Conservation (phyloP, 2,329 filamentous ascomycete species). For the Alternaria consortialis region DNA sequence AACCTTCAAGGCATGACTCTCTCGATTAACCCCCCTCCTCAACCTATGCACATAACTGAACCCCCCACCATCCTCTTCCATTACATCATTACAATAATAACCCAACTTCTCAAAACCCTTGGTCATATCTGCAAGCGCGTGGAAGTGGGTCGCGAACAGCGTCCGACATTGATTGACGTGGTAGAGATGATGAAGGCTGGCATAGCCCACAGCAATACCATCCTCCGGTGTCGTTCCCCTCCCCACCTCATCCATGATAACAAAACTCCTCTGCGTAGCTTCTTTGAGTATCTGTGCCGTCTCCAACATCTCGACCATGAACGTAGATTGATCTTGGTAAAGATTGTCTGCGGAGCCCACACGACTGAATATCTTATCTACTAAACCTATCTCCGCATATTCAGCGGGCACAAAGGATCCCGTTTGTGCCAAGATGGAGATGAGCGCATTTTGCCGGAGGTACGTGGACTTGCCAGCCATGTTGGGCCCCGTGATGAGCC, state of each 20-base stretch:
- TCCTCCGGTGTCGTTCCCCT: conserved; percentile 93
- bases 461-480: conserved; percentile 99
- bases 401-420: conserved; percentile 92
- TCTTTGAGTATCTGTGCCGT: conserved; percentile 88
- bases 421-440: conserved; percentile 90
- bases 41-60: conserved; percentile 90
- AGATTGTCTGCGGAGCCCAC: conserved; percentile 90
- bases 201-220: conserved; percentile 88
- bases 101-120: conserved; percentile 66
- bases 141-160: conserved; percentile 96
- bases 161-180: conserved; percentile 79
- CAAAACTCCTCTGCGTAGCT: conserved; percentile 85
- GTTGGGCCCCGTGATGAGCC: conserved; percentile 83
- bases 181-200: conserved; percentile 84
- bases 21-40: conserved; percentile 80
- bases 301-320: conserved; percentile 99
- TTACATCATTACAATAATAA: conserved; percentile 88
- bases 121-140: conserved; percentile 81
- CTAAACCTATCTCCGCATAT: conserved; percentile 84
- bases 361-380: conserved; percentile 95
- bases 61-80: conserved; percentile 68
- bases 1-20: conserved; percentile 95
- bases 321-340: conserved; percentile 94
- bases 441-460: conserved; percentile 91
- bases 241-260: conserved; percentile 97